These are phyloP conservation scores for Aureobasidium leucospermi DNA, from an alignment of 2,329 filamentous ascomycete genomes.

Conservation along the genomic window DNA sequence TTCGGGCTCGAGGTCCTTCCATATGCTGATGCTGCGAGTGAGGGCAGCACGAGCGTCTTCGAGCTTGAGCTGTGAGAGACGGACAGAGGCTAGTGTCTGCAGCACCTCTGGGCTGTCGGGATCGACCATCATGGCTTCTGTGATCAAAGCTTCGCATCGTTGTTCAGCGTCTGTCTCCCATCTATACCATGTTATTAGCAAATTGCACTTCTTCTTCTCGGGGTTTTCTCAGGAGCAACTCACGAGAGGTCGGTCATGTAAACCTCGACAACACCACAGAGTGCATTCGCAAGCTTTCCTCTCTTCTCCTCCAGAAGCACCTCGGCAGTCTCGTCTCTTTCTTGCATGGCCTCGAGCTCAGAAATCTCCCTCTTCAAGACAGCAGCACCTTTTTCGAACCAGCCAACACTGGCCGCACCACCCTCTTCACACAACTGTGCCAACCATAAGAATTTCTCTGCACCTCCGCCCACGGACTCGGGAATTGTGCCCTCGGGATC, in stretches of 20 bases:
- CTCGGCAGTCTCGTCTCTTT: conserved; percentile 29
- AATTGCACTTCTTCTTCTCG: background rate
- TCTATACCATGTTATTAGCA: conserved; percentile 18
- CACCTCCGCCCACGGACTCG: conserved; percentile 68
- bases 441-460: conserved; percentile 91
- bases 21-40: conserved; percentile 69
- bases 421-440: conserved; percentile 73
- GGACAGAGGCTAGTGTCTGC: conserved; percentile 88
- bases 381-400: conserved; percentile 61
- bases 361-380: conserved; percentile 67
- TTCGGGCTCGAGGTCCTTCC: conserved; percentile 69
- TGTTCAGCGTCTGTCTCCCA: conserved; percentile 85
- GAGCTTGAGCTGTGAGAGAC: conserved; percentile 75
- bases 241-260: conserved; percentile 98
- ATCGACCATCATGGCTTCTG: conserved; percentile 79
- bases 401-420: conserved; percentile 51
- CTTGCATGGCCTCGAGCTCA: conserved; percentile 45
- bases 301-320: conserved; percentile 58
- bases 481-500: conserved; percentile 68
- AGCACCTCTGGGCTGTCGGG: conserved; percentile 80
- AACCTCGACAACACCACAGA: conserved; percentile 90
- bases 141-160: conserved; percentile 79
- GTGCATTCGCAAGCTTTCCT: conserved; percentile 75
- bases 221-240: conserved; percentile 21
- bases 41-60: conserved; percentile 78